Evolutionary conservation across 1,139 yeast species (phyloP), one percentile per base, ranked within the genome.

Genomic region (Suhomyces maxii): DNA sequence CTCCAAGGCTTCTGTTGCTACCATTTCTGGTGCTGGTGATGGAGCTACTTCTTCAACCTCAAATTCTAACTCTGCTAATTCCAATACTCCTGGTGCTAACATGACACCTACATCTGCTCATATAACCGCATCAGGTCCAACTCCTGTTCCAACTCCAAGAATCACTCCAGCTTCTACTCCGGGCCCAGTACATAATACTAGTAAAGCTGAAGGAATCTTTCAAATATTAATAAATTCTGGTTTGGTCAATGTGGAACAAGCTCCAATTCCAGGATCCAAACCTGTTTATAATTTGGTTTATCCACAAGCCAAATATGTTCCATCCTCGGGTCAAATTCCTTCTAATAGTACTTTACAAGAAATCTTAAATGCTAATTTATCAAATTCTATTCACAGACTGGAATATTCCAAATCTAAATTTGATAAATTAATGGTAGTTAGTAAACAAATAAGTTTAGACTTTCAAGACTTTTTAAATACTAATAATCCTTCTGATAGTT

Each of bases 221-320:
- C 62, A 66, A 26, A 61, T 63, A 18, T 63, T 75, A 39, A 50
- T 75, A 5, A 59, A 64, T 13, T 64, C 69, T 2, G 79, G 79
- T 2, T 62, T 75, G 43, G 71, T 75, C 8, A 60, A 61, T 23
- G 67, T 65, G 26, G 77, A 73, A 39, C 78, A 73, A 55, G 73
- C 74, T 13, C 69, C 76, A 34, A 69, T 70, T 33, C 73, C 74
- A 6, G 77, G 78, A 1, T 69, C 78, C 7, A 58, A 67, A 48
- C 74, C 76, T 2, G 57, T 54, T 4, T 75, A 74, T 54, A 61
- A 61, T 36, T 61, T 74, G 38, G 67, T 67, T 7, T 65, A 67
- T 40, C 80, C 80, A 6, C 67, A 65, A 41, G 56, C 56, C 37
- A 71, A 70, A 53, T 69, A 60, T 44, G 55, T 52, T 6, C 54